phyloP scores from a whole-genome alignment of 768 basidiomycete genomes.

The Crucibulum laeve region DNA sequence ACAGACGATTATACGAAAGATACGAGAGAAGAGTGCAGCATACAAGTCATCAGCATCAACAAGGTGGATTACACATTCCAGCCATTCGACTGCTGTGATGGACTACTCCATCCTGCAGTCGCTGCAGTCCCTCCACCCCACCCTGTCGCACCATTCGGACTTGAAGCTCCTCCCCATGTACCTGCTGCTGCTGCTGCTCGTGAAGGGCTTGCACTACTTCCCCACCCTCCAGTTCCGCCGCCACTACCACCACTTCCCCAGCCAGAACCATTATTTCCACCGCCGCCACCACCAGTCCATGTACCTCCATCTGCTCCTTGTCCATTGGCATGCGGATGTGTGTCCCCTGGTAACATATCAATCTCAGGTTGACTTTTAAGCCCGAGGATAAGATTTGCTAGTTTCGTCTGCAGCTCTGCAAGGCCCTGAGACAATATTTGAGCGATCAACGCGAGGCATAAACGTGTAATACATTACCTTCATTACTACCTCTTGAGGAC shows the following conservation, averaged over 20 bases:
- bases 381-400: slow-evolving; percentile 75
- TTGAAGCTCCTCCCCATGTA: slow-evolving; percentile 28
- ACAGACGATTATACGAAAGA: no score
- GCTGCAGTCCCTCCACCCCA: slow-evolving; percentile 15
- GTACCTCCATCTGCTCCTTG: slow-evolving; percentile 15
- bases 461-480: slow-evolving; percentile 42
- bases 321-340: slow-evolving; percentile 27
- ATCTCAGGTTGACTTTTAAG: slow-evolving; percentile 62
- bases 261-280: slow-evolving; percentile 13
- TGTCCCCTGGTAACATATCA: slow-evolving; percentile 42
- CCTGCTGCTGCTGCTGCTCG: slow-evolving; percentile 14
- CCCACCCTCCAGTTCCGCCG: slow-evolving; percentile 20
- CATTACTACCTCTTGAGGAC: slow-evolving; percentile 85
- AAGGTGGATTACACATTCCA: slow-evolving; percentile 40
- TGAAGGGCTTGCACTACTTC: slow-evolving; percentile 20
- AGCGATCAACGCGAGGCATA: slow-evolving; percentile 3
- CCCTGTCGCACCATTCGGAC: background rate
- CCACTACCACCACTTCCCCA: slow-evolving; percentile 21
- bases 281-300: slow-evolving; percentile 21
- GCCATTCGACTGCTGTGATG: slow-evolving; percentile 44
- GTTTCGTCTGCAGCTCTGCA: slow-evolving; percentile 72
- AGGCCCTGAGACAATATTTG: slow-evolving; percentile 50
- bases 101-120: slow-evolving; percentile 45
- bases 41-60: slow-evolving; percentile 7
- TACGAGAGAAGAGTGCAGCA: slow-evolving; percentile 7